phyloP scores from a whole-genome alignment of 805 yeast species.

The Suhomyces canberraensis region DNA sequence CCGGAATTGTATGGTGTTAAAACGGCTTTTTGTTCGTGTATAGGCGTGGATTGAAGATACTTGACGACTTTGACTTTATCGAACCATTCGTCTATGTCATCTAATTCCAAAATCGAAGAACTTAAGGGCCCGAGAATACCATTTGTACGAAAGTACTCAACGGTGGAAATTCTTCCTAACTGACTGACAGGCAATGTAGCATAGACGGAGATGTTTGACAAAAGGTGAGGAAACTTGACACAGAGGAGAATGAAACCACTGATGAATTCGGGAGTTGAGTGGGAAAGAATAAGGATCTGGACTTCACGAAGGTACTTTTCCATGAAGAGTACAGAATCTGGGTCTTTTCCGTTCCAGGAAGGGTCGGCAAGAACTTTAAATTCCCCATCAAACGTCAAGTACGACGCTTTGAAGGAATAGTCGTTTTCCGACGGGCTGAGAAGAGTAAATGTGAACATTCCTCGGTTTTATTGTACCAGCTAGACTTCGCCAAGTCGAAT shows the following conservation, averaged over 20 bases:
- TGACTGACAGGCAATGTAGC: slow-evolving; percentile 89
- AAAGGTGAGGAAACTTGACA: slow-evolving; percentile 50
- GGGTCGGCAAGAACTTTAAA: slow-evolving; percentile 66
- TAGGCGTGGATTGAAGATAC: slow-evolving; percentile 69
- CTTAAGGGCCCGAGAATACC: slow-evolving; percentile 75
- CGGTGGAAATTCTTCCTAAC: slow-evolving; percentile 78
- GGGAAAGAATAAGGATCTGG: slow-evolving; percentile 78
- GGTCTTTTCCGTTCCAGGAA: slow-evolving; percentile 60
- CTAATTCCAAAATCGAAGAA: slow-evolving; percentile 55
- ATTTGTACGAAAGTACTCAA: slow-evolving; percentile 71
- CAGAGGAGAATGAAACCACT: slow-evolving; percentile 77
- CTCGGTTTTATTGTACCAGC: no score
- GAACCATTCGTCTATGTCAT: slow-evolving; percentile 77
- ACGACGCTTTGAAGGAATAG: slow-evolving; percentile 41
- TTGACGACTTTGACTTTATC: slow-evolving; percentile 69
- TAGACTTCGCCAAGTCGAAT: no score
- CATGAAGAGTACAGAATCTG: slow-evolving; percentile 30
- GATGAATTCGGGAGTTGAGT: slow-evolving; percentile 72
- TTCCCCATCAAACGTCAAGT: slow-evolving; percentile 54
- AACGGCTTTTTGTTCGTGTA: slow-evolving; percentile 61
- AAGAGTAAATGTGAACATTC: slow-evolving; percentile 40
- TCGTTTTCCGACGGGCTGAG: slow-evolving; percentile 27
- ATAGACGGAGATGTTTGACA: slow-evolving; percentile 68
- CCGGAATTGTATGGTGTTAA: slow-evolving; percentile 89
- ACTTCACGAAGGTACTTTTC: slow-evolving; percentile 40